Evolutionary conservation across 352 stramenopile genomes (phyloP), one percentile per base, ranked within the genome.

Genomic region (Globisporangium abappressorium): DNA sequence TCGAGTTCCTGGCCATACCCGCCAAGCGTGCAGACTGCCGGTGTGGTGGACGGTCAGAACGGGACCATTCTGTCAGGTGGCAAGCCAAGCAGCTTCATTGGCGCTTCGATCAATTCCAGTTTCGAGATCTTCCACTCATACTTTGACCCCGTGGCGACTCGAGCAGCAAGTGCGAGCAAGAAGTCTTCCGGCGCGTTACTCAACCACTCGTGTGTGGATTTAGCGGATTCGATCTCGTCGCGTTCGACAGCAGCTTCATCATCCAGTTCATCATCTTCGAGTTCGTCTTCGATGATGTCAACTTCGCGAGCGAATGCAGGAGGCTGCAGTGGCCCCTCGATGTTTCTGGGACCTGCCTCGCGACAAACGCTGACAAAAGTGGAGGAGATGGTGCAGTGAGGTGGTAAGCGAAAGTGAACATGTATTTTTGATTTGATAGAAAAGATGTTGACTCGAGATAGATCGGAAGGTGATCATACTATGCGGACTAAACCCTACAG

Each of bases 111-210:
- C 57, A 91, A 72, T 56, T 68, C 84, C 24, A 81, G 85, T 43
- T 94, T 93, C 70, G 81, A 95, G 73, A 83, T 95, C 47, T 36
- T 95, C 26, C 73, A 88, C 30, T 84, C 85, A 34, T 93, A 95
- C 61, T 95, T 95, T 68, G 84, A 91, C 59, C 65, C 77, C 14
- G 36, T 43, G 15, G 9, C n/a, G 30, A 61, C 15, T 15, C 26
- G 22, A 30, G 58, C 14, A 15, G 26, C 24, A 8, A 65, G 43
- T n/a, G 20, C 56, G 12, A 65, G 33, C 20, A 54, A 57, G 30
- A 63, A n/a, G 18, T 30, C 30, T 56, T 43, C 36, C 36, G 36
- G 36, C 12, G 12, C 12, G 12, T 18, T 18, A 43, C 15, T 15
- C 15, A 57, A 15, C 33, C 22, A 11, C 7, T 55, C 26, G 18